Conservation (phyloP, 2,329 filamentous ascomycete species). For the Chrysosphaeria jannelii region DNA sequence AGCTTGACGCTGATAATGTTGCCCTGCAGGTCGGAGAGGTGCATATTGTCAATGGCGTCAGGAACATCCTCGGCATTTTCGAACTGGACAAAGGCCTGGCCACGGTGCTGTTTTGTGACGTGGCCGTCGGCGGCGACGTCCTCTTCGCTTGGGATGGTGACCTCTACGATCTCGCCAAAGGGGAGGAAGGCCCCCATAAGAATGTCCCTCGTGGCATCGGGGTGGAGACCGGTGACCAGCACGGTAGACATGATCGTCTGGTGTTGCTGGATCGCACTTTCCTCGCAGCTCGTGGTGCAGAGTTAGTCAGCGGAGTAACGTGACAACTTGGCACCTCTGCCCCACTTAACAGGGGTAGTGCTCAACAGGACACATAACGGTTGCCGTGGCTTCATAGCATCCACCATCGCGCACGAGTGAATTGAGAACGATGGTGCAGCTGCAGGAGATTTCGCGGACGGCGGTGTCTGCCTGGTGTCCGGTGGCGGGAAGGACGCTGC, state of each 20-base stretch:
- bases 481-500: conserved; percentile 42
- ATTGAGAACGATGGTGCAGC: conserved; percentile 86
- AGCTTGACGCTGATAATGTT: conserved; percentile 72
- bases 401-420: too few species aligned
- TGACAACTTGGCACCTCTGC: too few species aligned
- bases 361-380: too few species aligned
- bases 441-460: conserved; percentile 88
- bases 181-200: conserved; percentile 91
- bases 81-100: conserved; percentile 92
- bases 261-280: too few species aligned
- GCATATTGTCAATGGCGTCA: conserved; percentile 98
- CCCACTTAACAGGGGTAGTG: too few species aligned
- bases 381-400: too few species aligned
- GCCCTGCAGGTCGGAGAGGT: conserved; percentile 83
- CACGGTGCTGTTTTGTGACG: conserved; percentile 26
- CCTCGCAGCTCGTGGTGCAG: too few species aligned
- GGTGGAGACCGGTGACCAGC: conserved; percentile 70
- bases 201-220: too few species aligned
- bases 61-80: conserved; percentile 61
- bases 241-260: conserved; percentile 87
- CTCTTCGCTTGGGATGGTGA: conserved; percentile 61
- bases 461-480: conserved; percentile 95
- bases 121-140: conserved; percentile 7
- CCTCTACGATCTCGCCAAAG: conserved; percentile 82
- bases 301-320: too few species aligned